Base-by-base conservation (phyloP, 495 filamentous ascomycete species). In the Penicillium cosmopolitanum region DNA sequence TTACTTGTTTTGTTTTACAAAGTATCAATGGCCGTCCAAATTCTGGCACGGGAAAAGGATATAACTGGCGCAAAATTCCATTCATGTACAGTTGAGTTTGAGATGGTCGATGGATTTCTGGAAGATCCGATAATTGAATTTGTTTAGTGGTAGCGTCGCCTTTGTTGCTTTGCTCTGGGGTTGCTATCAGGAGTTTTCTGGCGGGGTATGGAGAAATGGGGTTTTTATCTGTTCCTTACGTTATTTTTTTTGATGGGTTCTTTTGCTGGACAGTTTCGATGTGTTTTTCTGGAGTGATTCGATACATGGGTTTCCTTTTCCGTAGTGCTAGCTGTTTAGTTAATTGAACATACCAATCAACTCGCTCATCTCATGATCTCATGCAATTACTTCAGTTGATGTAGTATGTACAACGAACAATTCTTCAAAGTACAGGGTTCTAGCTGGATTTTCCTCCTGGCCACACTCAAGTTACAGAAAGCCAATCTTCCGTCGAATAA, bases 71-170 rank as follows among this genome's bases (percentile, higher is more conserved):
- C 52, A 63, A 48, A 54, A 53, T 69, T 62, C 52, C 59, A 57
- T 69, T 71, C 65, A 62, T 74, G 72, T 74, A 73, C 63, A 74
- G 72, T 51, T 69, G 63, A 65, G 55, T 65, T 71, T 64, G 65
- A 59, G 52, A 65, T 58, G 59, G 60, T 58, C 50, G 52, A 47
- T 54, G 63, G 63, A 55, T 61, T 71, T 55, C 65, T 64, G 58
- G 60, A 61, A 67, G 61, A 70, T 66, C 55, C 56, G 61, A 63
- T 66, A 54, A 60, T 66, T 63, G 50, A 44, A 44, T 16, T 10
- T 44, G 23, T 58, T 60, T 55, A 74, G 47, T 19, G 36, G 60
- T 66, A 61, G 57, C 60, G 55, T 60, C 50, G 19, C n/a, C 18
- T 52, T 61, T 55, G n/a, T 47, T 57, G 61, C 56, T 59, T 62